These are phyloP conservation scores for Bolboschoenoplectus hybrid DNA, from an alignment of 202 grass and related monocot genomes.

Conservation along the genomic window DNA sequence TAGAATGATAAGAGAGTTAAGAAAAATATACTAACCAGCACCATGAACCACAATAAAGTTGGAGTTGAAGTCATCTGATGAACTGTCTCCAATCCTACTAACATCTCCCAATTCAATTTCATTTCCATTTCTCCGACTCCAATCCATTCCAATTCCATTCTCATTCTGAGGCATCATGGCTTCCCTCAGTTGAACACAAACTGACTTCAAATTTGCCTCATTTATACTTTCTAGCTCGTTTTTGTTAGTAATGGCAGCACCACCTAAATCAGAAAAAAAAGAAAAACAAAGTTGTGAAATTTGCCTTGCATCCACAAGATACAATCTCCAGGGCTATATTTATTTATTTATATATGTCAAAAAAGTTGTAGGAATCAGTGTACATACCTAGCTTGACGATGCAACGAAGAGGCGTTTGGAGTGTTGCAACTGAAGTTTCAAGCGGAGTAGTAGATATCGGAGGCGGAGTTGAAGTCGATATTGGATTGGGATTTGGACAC, in stretches of 20 bases:
- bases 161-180: conserved; percentile 55
- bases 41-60: conserved; percentile 91
- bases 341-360: too few relatives aligned
- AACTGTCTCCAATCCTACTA: conserved; percentile 42
- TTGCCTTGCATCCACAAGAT: background rate
- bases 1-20: background rate
- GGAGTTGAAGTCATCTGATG: conserved; percentile 43
- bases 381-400: conserved; percentile 82
- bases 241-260: conserved; percentile 91
- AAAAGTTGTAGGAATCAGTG: background rate
- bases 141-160: conserved; percentile 62
- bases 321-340: background rate
- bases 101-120: conserved; percentile 38
- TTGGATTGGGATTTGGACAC: conserved; percentile 20
- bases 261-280: conserved; percentile 51
- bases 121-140: conserved; percentile 64
- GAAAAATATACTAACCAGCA: conserved; percentile 51
- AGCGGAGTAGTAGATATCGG: background rate
- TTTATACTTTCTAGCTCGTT: conserved; percentile 80
- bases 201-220: conserved; percentile 53
- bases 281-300: conserved; percentile 1
- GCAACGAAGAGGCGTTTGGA: conserved; percentile 50
- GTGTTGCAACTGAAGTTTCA: conserved; percentile 25
- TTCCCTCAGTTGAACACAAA: conserved; percentile 72
- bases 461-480: background rate